Base-by-base conservation (phyloP, 805 yeast species). In the Cyberlindnera suaveolens region DNA sequence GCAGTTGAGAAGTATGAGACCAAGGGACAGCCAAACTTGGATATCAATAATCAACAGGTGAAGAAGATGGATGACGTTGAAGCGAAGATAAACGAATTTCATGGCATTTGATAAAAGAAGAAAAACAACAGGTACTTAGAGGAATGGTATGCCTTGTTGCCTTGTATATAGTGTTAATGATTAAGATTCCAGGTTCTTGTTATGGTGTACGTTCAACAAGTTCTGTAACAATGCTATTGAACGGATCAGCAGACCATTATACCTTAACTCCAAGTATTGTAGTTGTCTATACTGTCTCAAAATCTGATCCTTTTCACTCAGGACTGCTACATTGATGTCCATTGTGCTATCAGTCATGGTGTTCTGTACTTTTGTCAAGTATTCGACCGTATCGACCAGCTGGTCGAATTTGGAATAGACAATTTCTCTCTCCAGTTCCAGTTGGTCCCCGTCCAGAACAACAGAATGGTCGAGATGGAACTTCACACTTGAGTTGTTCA, bases 211-310 rank as follows among this genome's bases (percentile, higher is more conserved):
- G 11, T 23, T 23, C 27, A 23, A 23, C 27, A 45, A 56, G 38
- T 58, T 58, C 34, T 54, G 58, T 14, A 57, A 30, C 16, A 57
- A 9, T 8, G 46, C 45, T 3, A 57, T 44, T 2, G 59, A 52
- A 9, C 56, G 41, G 3, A 57, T 42, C 4, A 58, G 31, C 23
- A 58, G 34, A 13, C 34, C 41, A 31, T 58, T 57, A 36, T 58
- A 58, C 23, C 45, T 31, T 16, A 54, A 20, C 41, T 52, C 54
- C 30, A 53, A 31, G 7, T 34, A 8, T 7, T 39, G 34, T 7
- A 56, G 31, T n/a, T 44, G 44, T 5, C 15, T 26, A 14, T 13
- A 31, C n/a, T 44, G 41, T 15, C 9, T 5, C 5, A 13, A 3
- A 5, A 41, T 31, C 41, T 36, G n/a, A n/a, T 20, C 11, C 8